phyloP scores from a whole-genome alignment of 2,329 filamentous ascomycete genomes.

The Chaetothyriales sp. region DNA sequence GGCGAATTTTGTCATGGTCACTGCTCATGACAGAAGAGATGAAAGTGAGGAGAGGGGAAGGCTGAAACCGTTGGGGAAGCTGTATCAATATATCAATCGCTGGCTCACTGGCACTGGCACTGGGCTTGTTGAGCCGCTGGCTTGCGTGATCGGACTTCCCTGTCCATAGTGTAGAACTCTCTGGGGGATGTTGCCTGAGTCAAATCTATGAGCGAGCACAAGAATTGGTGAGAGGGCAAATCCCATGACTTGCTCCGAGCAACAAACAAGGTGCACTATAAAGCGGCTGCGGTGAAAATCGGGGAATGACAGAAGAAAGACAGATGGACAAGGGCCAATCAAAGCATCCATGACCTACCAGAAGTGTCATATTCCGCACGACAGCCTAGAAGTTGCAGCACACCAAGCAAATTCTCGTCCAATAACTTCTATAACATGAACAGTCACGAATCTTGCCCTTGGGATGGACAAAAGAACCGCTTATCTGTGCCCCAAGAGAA shows the following conservation, averaged over 20 bases:
- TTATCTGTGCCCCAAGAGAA: neutral
- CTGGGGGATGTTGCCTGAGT: neutral
- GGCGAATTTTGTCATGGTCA: constrained; percentile 44
- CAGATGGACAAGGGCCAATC: neutral
- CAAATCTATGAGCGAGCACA: neutral
- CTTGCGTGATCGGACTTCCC: neutral
- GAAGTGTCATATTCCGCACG: neutral
- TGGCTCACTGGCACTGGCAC: neutral
- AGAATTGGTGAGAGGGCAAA: no score
- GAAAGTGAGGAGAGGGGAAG: neutral
- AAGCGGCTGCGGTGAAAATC: neutral
- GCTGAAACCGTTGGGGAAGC: neutral
- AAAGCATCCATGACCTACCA: neutral
- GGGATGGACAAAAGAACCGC: neutral
- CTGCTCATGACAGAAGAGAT: neutral
- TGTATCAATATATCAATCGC: neutral
- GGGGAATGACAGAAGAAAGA: neutral
- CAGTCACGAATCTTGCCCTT: neutral
- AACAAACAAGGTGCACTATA: no score
- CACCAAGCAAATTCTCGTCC: neutral
- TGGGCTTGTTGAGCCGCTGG: neutral
- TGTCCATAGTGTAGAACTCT: neutral
- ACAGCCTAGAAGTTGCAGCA: neutral
- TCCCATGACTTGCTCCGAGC: no score
- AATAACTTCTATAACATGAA: neutral